phyloP scores from a whole-genome alignment of 164 flowering plant genomes.

The Vitis labrusca region DNA sequence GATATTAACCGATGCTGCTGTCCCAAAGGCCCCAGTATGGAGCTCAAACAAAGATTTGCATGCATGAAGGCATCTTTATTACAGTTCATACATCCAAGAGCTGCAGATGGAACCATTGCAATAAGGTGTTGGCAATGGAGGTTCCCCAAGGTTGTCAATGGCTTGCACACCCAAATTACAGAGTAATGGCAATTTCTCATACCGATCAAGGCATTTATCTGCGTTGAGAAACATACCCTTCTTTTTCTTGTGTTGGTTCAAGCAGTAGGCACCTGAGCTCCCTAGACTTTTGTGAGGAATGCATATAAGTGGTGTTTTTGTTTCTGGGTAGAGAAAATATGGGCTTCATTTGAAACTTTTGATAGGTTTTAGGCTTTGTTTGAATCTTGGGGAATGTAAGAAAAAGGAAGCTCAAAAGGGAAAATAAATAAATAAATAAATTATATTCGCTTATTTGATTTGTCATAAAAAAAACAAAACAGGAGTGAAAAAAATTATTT shows the following conservation, averaged over 20 bases:
- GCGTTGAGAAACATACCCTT: constrained; percentile 7
- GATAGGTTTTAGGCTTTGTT: too few relatives aligned
- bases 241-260: not conserved
- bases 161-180: not conserved
- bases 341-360: not conserved
- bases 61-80: constrained; percentile 40
- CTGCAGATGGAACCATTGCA: constrained; percentile 7
- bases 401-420: too few relatives aligned
- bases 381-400: too few relatives aligned
- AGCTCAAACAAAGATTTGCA: constrained; percentile 72
- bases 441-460: too few relatives aligned
- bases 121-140: constrained; percentile 11
- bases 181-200: not conserved
- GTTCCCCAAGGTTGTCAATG: not conserved
- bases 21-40: constrained; percentile 59
- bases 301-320: not conserved
- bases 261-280: too few relatives aligned
- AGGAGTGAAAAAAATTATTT: too few relatives aligned
- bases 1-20: constrained; percentile 41
- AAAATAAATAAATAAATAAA: too few relatives aligned
- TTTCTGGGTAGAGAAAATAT: not conserved
- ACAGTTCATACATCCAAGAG: not conserved
- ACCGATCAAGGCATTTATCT: constrained; percentile 3
- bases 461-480: too few relatives aligned
- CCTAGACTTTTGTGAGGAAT: not conserved